Evolutionary conservation across 768 basidiomycete species (phyloP), one percentile per base, ranked within the genome.

Genomic region (Leccinum ochraceum): DNA sequence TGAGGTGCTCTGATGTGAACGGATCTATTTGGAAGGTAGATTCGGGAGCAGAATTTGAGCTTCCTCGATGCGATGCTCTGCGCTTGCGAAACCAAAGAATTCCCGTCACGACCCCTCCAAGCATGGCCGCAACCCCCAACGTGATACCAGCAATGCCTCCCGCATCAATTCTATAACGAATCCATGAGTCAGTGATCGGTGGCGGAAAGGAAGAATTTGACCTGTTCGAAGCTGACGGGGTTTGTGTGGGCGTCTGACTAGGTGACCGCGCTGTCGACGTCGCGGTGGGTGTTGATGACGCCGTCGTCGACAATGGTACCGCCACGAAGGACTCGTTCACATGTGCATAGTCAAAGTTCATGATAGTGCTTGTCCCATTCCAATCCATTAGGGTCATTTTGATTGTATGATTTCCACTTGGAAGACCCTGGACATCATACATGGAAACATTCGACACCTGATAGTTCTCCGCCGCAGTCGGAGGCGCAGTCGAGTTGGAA

Each of bases 191-290:
- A 17, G 28, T 53, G 24, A 30, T 42, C n/a, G 22, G 8, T 30
- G 5, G 17, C 6, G 26, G 26, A 26, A 26, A 26, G 7, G 6
- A 48, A 54, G 26, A n/a, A 24, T 26, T 56, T 14, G 32, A 71
- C 69, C 58, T 56, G 0, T 57, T 55, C n/a, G 65, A 61, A 17
- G 26, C 5, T 6, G 61, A 50, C 13, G 6, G 13, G n/a, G 10
- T 59, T 11, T 13, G 51, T 0, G 32, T 0, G 5, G 58, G 13
- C 3, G 59, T 36, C 44, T 54, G 55, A 5, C 56, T 57, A 5
- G 58, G 26, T 8, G 48, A 4, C 37, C 44, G 60, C n/a, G 95
- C 94, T 34, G 98, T 98, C 68, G 97, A 98, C n/a, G 61, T 53
- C 8, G 56, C 4, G 4, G 36, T 24, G 6, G 66, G n/a, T 17